These are phyloP conservation scores for Euclidium syriacum DNA, from an alignment of 345 rosid species.

Conservation along the genomic window DNA sequence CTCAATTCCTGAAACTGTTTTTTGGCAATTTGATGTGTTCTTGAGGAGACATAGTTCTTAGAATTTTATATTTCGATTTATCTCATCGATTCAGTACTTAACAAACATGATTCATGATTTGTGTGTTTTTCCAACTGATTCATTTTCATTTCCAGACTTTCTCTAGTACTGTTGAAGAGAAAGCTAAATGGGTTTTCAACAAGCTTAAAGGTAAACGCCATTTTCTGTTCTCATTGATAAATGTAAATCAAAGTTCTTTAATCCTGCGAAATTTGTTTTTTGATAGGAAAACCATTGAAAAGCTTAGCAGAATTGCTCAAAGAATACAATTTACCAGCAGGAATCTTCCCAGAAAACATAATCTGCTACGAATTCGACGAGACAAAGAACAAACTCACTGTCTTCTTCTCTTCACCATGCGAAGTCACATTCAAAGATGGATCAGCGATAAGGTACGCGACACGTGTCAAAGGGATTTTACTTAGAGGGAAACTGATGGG, in stretches of 20 bases:
- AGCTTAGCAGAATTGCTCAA: conserved; percentile 83
- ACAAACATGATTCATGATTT: not conserved
- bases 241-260: not conserved
- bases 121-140: not conserved
- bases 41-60: not conserved
- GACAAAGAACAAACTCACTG: conserved; percentile 70
- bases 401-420: conserved; percentile 68
- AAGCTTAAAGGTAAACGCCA: conserved; percentile 71
- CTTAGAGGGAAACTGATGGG: conserved; percentile 66
- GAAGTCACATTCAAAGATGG: conserved; percentile 87
- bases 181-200: conserved; percentile 96
- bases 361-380: conserved; percentile 89
- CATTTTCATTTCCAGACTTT: conserved; percentile 47
- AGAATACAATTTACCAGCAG: conserved; percentile 84
- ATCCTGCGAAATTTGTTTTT: not conserved
- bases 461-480: conserved; percentile 76
- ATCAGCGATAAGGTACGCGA: conserved; percentile 70
- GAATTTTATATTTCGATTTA: not conserved
- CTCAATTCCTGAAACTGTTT: not conserved
- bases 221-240: not conserved
- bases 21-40: not conserved
- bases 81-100: not conserved
- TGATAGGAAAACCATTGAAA: conserved; percentile 67
- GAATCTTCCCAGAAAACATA: conserved; percentile 84
- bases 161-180: conserved; percentile 90